Base-by-base conservation (phyloP, 352 stramenopile species). In the Globisporangium cederbergense region DNA sequence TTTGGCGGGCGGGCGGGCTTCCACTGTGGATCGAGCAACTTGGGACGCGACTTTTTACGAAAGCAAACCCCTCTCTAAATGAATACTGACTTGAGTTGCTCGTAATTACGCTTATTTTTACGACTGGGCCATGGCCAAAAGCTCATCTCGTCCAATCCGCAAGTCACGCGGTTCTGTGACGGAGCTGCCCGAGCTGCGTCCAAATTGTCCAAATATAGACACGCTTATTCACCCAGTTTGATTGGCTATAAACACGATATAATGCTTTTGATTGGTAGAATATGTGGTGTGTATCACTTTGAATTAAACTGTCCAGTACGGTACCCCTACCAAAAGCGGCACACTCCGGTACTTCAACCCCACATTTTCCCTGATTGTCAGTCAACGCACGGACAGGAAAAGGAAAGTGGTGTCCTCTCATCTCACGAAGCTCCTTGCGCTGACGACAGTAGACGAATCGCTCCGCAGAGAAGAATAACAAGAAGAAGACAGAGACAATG, bases 401-500 rank as follows among this genome's bases (percentile, higher is more conserved):
- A 56, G 36, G 14, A 42, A 56, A 56, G 14, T 38, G 7, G 28
- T 28, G 25, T 28, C 25, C 25, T 28, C 25, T 38, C 50, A 40
- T 56, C 34, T 7, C 51, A 58, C 43, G 43, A 49, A 49, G 16
- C 43, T 42, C 36, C 13, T 42, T 55, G 14, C 51, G 52, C 16
- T 18, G 14, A 18, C 10, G 9, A 20, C 59, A 45, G 58, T 51
- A 57, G 58, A 64, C 59, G 46, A 64, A 58, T 51, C 49, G 34
- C 38, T 28, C 18, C 28, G 4, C 14, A 51, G 8, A 64, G 18
- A 56, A 56, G 16, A 57, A 58, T 20, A 46, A 64, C 10, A 56
- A 22, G 30, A 57, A 56, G 16, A 57, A 58, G 34, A 46, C 25
- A 40, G 2, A 56, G 28, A 38, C 25, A 42, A 79, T 79, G 73